A percentile compares a stretch with the other conserved stretches of the same genome.
phyloP scores from a whole-genome alignment of 345 rosid species.

The Eucalyptus paniculata region DNA sequence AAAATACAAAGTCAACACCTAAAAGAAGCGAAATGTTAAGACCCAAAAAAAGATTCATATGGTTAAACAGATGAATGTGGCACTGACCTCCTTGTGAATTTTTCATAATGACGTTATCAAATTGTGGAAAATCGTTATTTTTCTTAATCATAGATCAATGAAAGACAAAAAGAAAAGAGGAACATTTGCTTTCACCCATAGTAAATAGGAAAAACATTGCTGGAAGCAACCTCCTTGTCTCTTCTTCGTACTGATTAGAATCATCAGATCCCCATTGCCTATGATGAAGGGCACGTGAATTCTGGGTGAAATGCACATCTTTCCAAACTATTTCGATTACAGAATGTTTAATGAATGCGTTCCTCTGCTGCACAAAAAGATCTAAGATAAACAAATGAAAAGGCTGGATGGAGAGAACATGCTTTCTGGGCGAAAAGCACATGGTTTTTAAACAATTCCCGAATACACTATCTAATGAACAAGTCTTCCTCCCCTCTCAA shows the following conservation, averaged over 20 bases:
- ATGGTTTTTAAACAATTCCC: not conserved
- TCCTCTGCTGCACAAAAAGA: not conserved
- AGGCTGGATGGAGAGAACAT: not conserved
- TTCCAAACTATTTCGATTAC: accelerated
- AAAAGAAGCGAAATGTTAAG: not conserved
- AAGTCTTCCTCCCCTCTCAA: accelerated
- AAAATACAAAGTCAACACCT: no score
- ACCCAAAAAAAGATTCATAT: no score
- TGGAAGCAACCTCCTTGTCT: not conserved
- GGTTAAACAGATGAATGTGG: no score
- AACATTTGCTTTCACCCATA: not conserved
- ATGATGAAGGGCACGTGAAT: not conserved
- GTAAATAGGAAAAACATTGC: not conserved
- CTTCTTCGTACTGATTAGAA: not conserved
- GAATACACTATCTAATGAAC: not conserved
- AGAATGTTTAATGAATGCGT: not conserved
- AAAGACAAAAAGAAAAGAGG: not conserved
- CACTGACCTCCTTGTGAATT: not conserved
- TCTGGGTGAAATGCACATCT: not conserved
- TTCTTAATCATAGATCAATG: not conserved
- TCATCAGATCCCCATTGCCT: not conserved
- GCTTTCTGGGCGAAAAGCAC: not conserved
- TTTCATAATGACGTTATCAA: not conserved
- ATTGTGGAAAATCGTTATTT: no score
- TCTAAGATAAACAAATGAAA: not conserved